Percentiles rank a stretch among this genome's conserved stretches.
Evolutionary conservation across 345 rosid genomes (phyloP).

Genomic region (Carallia pectinifolia): DNA sequence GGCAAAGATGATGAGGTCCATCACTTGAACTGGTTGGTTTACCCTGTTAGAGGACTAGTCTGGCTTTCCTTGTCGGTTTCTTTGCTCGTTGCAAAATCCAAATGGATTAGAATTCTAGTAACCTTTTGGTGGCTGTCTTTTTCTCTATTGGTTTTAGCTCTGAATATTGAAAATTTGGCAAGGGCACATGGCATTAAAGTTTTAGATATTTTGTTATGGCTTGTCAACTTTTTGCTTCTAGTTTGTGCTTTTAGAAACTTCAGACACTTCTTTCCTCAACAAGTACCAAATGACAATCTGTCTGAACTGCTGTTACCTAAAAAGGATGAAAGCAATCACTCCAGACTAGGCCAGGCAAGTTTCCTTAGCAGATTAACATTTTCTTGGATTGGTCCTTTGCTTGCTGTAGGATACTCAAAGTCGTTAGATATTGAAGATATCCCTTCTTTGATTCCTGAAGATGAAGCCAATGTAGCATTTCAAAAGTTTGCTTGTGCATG

Average conservation of each 20-base stretch:
- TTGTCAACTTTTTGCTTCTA: conserved; percentile 49
- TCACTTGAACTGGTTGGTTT: too few species aligned
- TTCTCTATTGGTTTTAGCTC: conserved; percentile 43
- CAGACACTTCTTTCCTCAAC: conserved; percentile 17
- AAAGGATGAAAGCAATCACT: conserved; percentile 11
- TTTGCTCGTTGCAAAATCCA: too few species aligned
- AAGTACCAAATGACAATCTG: conserved; percentile 25
- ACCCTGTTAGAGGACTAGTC: too few species aligned
- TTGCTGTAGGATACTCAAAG: conserved; percentile 25
- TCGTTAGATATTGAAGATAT: conserved; percentile 27
- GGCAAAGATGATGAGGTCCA: too few species aligned
- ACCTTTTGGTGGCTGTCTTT: conserved; percentile 52
- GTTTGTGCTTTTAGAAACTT: conserved; percentile 50
- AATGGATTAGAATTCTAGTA: too few species aligned
- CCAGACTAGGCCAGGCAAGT: conserved; percentile 11
- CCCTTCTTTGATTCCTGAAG: conserved; percentile 27
- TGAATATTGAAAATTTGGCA: conserved; percentile 34
- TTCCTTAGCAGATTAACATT: conserved; percentile 24
- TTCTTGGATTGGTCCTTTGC: conserved; percentile 37
- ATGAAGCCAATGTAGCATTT: conserved; percentile 20
- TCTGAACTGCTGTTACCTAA: conserved; percentile 45
- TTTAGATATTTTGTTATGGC: conserved; percentile 45
- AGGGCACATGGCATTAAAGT: conserved; percentile 31
- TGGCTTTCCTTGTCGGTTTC: too few species aligned
- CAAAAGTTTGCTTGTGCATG: conserved; percentile 17